A percentile compares a stretch with the other conserved stretches of the same genome.
Evolutionary conservation across 2,329 filamentous ascomycete genomes (phyloP).

Genomic region (Fulvia fulva): DNA sequence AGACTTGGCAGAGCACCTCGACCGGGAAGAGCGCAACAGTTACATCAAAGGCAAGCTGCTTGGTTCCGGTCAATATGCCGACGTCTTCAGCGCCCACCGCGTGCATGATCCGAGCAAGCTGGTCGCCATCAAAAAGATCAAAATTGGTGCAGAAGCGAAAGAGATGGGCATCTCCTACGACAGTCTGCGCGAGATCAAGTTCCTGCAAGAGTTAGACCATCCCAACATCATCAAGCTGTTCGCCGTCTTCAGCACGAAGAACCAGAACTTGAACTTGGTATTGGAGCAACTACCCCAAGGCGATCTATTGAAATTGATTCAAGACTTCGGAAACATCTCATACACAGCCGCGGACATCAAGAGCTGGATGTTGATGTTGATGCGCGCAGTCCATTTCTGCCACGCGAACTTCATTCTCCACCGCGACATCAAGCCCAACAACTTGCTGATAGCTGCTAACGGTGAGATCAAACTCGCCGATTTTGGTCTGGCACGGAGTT

Average conservation of each 20-base stretch:
- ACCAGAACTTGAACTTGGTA: slow-evolving; percentile 93
- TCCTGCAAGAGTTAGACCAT: slow-evolving; percentile 88
- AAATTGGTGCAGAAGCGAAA: slow-evolving; percentile 76
- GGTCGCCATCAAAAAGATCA: slow-evolving; percentile 93
- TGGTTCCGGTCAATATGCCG: slow-evolving; percentile 94
- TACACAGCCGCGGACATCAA: slow-evolving; percentile 92
- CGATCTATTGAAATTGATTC: slow-evolving; percentile 91
- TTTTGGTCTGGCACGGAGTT: slow-evolving; percentile 88
- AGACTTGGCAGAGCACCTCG: slow-evolving; percentile 47
- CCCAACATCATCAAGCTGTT: slow-evolving; percentile 92
- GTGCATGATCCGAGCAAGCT: slow-evolving; percentile 65
- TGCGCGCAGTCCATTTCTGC: slow-evolving; percentile 89
- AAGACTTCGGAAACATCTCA: slow-evolving; percentile 70
- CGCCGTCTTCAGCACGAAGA: slow-evolving; percentile 90
- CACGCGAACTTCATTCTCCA: slow-evolving; percentile 92
- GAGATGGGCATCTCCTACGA: slow-evolving; percentile 86
- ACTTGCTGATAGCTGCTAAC: slow-evolving; percentile 87
- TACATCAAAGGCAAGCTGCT: slow-evolving; percentile 92
- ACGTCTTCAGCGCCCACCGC: slow-evolving; percentile 86
- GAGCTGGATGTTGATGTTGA: slow-evolving; percentile 98
- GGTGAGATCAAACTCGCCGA: slow-evolving; percentile 94
- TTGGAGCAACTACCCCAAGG: slow-evolving; percentile 91
- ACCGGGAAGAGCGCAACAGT: slow-evolving; percentile 62
- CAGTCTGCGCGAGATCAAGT: slow-evolving; percentile 91
- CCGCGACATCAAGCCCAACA: slow-evolving; percentile 98